Base-by-base conservation (phyloP, 805 yeast species). In the Kodamaea sagamina region DNA sequence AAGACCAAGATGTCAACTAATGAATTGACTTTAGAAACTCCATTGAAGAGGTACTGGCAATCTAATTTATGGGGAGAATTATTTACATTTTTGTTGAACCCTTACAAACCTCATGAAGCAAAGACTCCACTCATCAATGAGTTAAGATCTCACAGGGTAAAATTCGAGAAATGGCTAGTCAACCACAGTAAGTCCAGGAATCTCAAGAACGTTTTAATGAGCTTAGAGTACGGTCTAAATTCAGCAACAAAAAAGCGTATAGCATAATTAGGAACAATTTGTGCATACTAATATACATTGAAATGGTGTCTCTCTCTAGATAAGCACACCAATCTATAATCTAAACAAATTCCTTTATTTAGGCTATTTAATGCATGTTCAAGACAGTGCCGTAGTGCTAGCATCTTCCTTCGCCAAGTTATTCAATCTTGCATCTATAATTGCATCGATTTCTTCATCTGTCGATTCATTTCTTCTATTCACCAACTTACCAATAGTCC, bases 1-100 rank as follows among this genome's bases (percentile, higher is more conserved):
- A 77, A 75, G 37, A 69, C 78, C 9, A 32, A 32, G 22, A 28
- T 22, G 6, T 18, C 31, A 7, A 39, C 34, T 2, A 59, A 57
- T 1, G 55, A 58, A 37, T 27, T 47, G 4, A 61, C 55, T n/a
- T 52, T 84, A 15, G 52, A 63, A 6, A 71, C 69, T 25, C 58
- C 75, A 1, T 67, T 86, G 16, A 86, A 83, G 55, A 62, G 93
- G 35, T 86, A 86, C 54, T 86, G 95, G 96, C 84, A 84, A 48
- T 70, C 63, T 25, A 81, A 78, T 1, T 44, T 86, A 5, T 89
- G 97, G 97, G 58, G 50, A 3, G 78, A 78, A 1, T 59, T 89
- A 17, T 87, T 89, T 60, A 77, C 78, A 27, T 43, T 72, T 2
- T 61, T 89, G 41, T 63, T 89, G 29, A 87, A 89, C 51, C 79